These are phyloP conservation scores for Colletotrichum falcatum DNA, from an alignment of 2,329 filamentous ascomycete species.

Conservation along the genomic window DNA sequence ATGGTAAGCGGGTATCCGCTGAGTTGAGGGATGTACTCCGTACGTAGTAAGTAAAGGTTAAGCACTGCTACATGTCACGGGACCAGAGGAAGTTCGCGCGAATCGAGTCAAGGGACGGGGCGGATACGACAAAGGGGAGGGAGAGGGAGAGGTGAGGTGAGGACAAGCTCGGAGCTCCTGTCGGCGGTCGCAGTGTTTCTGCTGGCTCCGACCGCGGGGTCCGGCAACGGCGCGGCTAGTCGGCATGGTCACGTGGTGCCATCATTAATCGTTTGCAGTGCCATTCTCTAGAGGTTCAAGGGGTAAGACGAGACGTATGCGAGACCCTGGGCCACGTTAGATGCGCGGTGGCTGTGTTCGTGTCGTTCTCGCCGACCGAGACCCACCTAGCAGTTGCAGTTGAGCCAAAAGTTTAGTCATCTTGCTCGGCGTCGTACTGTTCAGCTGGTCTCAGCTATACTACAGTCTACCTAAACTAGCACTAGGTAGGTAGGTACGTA, in stretches of 20 bases:
- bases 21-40: background rate
- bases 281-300: background rate
- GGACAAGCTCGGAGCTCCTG: constrained; percentile 1
- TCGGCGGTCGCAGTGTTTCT: too few relatives aligned
- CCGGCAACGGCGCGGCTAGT: background rate
- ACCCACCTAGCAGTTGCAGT: background rate
- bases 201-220: constrained; percentile 1
- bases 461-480: too few relatives aligned
- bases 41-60: constrained; percentile 5
- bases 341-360: background rate
- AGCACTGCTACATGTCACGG: background rate
- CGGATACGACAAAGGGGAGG: constrained; percentile 26
- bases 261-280: background rate
- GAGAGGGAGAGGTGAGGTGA: background rate
- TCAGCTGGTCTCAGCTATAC: background rate
- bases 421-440: background rate
- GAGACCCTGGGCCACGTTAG: background rate
- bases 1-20: background rate
- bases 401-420: too few relatives aligned
- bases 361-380: background rate
- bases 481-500: too few relatives aligned
- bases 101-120: constrained; percentile 20
- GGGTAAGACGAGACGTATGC: background rate
- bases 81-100: constrained; percentile 22
- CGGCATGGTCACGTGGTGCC: background rate